Percentiles rank a stretch among this genome's conserved stretches.
Conservation (phyloP, 1,139 yeast species). For the Saccharomyces hybrid region DNA sequence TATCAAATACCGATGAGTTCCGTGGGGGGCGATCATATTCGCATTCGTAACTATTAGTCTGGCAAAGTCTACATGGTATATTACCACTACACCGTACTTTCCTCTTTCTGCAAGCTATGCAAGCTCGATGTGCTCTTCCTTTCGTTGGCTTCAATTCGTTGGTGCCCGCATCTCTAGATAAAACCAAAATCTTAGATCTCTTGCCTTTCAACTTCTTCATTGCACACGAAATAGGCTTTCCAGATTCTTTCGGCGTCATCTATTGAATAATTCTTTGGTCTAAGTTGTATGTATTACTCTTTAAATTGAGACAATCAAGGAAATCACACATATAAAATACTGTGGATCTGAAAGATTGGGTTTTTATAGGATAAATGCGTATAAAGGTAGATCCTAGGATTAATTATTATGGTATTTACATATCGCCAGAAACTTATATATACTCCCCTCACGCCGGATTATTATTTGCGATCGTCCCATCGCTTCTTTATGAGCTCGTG, state of each 20-base stretch:
- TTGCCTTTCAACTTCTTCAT: slow-evolving; percentile 2
- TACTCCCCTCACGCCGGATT: background rate
- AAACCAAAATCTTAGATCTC: slow-evolving; percentile 20
- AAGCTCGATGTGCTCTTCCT: slow-evolving; percentile 73
- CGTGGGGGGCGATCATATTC: slow-evolving; percentile 33
- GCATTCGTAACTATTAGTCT: slow-evolving; percentile 66
- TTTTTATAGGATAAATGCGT: background rate
- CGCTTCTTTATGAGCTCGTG: slow-evolving; percentile 41
- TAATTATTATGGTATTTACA: background rate
- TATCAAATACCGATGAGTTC: background rate
- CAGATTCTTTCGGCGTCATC: background rate
- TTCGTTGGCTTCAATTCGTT: slow-evolving; percentile 38
- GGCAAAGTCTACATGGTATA: slow-evolving; percentile 81
- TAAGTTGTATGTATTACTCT: background rate
- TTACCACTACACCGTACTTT: slow-evolving; percentile 86
- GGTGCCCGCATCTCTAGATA: slow-evolving; percentile 22
- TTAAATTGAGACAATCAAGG: background rate
- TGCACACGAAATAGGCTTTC: background rate
- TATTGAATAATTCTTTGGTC: background rate
- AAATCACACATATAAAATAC: background rate
- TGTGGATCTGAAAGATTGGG: background rate
- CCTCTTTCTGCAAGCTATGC: slow-evolving; percentile 70
- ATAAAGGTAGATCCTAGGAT: background rate
- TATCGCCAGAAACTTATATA: background rate
- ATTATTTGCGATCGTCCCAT: slow-evolving; percentile 8